Conservation (phyloP, 805 yeast species). For the Ogataea pilisensis region DNA sequence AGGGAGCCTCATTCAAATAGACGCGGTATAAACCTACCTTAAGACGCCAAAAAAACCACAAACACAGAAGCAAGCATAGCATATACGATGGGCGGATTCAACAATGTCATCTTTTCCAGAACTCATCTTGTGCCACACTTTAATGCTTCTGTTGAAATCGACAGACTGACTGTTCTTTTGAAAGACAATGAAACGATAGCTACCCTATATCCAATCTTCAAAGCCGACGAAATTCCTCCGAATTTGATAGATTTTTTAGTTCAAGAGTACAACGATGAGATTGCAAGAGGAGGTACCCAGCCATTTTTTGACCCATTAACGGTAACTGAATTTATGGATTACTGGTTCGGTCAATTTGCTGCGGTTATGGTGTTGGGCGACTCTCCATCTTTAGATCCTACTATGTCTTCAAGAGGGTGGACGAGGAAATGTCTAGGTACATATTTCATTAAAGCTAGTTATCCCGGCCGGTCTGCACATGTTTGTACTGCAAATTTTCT, state of each 20-base stretch:
- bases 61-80: neutral
- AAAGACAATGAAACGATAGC: constrained; percentile 92
- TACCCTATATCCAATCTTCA: constrained; percentile 81
- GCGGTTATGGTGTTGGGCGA: constrained; percentile 82
- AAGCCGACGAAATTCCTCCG: constrained; percentile 64
- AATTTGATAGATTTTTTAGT: constrained; percentile 76
- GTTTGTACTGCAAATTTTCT: constrained; percentile 86
- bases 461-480: constrained; percentile 90
- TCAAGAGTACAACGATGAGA: constrained; percentile 92
- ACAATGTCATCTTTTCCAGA: constrained; percentile 26
- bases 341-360: constrained; percentile 86
- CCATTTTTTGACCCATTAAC: constrained; percentile 81
- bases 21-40: neutral
- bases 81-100: constrained; percentile 29
- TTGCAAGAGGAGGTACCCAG: constrained; percentile 81
- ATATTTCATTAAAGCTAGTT: constrained; percentile 79
- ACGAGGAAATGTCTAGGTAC: constrained; percentile 90
- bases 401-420: constrained; percentile 59
- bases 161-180: constrained; percentile 70
- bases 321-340: constrained; percentile 70
- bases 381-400: constrained; percentile 40
- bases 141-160: constrained; percentile 33
- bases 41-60: neutral
- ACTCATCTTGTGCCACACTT: constrained; percentile 30
- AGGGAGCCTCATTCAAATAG: neutral